Evolutionary conservation across 805 yeast genomes (phyloP).

Genomic region (Nakazawaea anatomiae): DNA sequence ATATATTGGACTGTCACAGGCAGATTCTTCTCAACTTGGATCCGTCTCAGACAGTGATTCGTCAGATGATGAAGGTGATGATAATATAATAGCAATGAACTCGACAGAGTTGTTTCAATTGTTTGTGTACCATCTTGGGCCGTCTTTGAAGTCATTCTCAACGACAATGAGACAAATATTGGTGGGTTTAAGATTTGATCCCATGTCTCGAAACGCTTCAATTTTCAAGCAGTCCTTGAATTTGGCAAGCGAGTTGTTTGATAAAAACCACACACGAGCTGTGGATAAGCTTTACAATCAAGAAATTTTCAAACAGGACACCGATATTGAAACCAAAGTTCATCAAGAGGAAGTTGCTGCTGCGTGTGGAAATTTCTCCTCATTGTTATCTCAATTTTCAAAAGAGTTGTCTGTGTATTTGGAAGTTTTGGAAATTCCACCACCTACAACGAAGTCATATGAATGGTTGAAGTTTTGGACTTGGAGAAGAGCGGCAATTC

Average conservation of each 20-base stretch:
- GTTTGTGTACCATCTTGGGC: constrained; percentile 65
- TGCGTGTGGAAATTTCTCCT: constrained; percentile 74
- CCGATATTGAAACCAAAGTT: constrained; percentile 35
- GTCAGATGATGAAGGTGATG: constrained; percentile 17
- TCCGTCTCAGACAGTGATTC: neutral
- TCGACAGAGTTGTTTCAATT: constrained; percentile 51
- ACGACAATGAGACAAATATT: constrained; percentile 59
- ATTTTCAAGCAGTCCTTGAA: constrained; percentile 41
- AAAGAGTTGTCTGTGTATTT: constrained; percentile 48
- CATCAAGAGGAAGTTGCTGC: constrained; percentile 82
- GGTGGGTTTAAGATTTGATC: constrained; percentile 51
- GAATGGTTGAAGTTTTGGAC: constrained; percentile 52
- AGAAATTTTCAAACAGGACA: constrained; percentile 37
- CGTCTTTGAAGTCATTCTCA: constrained; percentile 62
- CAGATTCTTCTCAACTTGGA: neutral
- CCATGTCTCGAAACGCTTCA: constrained; percentile 26
- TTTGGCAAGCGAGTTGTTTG: constrained; percentile 49
- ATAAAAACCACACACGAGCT: constrained; percentile 50
- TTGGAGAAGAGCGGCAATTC: constrained; percentile 1
- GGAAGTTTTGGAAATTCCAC: constrained; percentile 26
- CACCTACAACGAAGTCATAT: constrained; percentile 28
- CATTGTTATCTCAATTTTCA: constrained; percentile 57
- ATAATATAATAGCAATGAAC: constrained; percentile 20
- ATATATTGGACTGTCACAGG: neutral
- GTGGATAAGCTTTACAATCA: constrained; percentile 53